Percentiles rank a stretch among this genome's conserved stretches.
Evolutionary conservation across 345 rosid species (phyloP).

Genomic region (Litchi chinensis): DNA sequence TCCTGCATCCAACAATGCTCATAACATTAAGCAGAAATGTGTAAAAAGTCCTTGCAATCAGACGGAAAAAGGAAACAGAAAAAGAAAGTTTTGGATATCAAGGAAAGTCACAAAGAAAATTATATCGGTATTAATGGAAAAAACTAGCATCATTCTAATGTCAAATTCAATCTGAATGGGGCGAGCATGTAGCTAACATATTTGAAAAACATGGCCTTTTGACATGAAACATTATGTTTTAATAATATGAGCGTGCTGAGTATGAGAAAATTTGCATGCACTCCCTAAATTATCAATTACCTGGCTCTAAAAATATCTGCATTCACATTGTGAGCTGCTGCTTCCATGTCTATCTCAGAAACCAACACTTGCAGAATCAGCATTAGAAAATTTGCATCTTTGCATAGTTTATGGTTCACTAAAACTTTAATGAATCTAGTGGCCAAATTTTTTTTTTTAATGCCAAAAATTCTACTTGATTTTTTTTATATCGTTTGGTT

Average conservation of each 20-base stretch:
- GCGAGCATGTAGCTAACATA: neutral
- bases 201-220: neutral
- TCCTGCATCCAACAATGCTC: slow-evolving; percentile 40
- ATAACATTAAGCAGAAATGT: neutral
- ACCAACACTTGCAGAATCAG: slow-evolving; percentile 69
- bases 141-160: no score
- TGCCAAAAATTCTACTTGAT: no score
- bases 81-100: neutral
- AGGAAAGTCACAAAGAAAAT: neutral
- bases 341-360: slow-evolving; percentile 63
- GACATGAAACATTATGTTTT: neutral
- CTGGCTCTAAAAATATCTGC: slow-evolving; percentile 63
- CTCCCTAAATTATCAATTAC: slow-evolving; percentile 29
- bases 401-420: slow-evolving; percentile 44
- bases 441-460: no score
- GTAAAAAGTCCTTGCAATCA: neutral
- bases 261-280: neutral
- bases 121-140: no score
- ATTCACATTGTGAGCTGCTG: slow-evolving; percentile 33
- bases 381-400: slow-evolving; percentile 64
- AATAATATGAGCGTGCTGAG: neutral
- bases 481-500: no score
- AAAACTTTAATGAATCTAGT: no score
- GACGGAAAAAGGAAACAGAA: neutral
- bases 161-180: neutral